Conservation (phyloP, 352 stramenopile genomes). For the Phytophthora macrochlamydospora region DNA sequence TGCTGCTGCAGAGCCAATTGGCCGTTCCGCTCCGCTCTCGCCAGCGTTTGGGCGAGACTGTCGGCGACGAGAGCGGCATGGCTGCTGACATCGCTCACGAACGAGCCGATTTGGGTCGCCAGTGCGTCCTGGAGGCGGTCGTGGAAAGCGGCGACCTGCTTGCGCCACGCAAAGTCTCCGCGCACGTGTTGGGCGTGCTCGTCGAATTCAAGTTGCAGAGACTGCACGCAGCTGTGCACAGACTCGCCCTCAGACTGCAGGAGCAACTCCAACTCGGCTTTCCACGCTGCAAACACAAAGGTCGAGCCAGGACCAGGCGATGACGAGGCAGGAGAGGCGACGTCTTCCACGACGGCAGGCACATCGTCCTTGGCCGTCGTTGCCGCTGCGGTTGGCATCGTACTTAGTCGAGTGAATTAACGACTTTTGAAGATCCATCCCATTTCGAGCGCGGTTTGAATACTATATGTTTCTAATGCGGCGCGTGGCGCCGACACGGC, state of each 20-base stretch:
- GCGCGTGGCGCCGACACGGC: too few species aligned
- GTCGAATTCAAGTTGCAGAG: conserved; percentile 58
- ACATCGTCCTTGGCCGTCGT: too few species aligned
- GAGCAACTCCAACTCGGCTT: conserved; percentile 35
- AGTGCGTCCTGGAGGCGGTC: conserved; percentile 54
- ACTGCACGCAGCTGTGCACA: conserved; percentile 37
- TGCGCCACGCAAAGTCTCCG: conserved; percentile 66
- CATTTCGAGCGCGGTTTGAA: too few species aligned
- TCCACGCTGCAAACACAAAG: conserved; percentile 45
- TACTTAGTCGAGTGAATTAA: too few species aligned
- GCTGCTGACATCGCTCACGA: conserved; percentile 30
- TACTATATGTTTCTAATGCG: too few species aligned
- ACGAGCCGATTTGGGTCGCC: conserved; percentile 16
- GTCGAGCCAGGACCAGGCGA: conserved; percentile 3
- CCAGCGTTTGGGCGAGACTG: conserved; percentile 46
- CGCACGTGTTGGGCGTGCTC: conserved; percentile 61
- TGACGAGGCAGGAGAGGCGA: not conserved
- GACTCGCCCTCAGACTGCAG: conserved; percentile 25
- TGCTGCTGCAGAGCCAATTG: conserved; percentile 48
- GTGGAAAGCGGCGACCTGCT: conserved; percentile 54
- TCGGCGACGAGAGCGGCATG: conserved; percentile 39
- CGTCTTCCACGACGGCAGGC: not conserved
- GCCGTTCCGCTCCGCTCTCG: conserved; percentile 33
- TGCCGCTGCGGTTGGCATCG: too few species aligned
- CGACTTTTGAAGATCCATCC: too few species aligned